phyloP scores from a whole-genome alignment of 805 yeast genomes.

The Cyberlindnera samutprakarnensis region DNA sequence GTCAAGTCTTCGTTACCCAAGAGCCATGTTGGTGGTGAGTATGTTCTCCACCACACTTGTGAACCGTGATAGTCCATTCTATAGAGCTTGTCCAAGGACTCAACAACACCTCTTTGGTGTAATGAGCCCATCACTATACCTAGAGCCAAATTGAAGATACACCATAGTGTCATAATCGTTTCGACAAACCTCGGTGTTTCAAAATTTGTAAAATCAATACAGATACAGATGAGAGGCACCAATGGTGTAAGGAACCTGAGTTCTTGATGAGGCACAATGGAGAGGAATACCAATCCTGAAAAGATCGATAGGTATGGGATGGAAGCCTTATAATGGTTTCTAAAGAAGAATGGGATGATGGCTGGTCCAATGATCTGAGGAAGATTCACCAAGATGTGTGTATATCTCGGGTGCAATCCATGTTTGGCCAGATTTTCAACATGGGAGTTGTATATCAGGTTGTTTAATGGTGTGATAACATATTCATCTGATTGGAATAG shows the following conservation, averaged over 20 bases:
- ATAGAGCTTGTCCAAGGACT: conserved; percentile 43
- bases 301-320: conserved; percentile 52
- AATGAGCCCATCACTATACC: conserved; percentile 65
- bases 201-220: conserved; percentile 38
- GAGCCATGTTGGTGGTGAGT: conserved; percentile 90
- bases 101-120: conserved; percentile 89
- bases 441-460: conserved; percentile 60
- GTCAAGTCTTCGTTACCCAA: conserved; percentile 25
- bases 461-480: conserved; percentile 70
- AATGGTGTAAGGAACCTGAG: conserved; percentile 78
- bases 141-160: conserved; percentile 53
- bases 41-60: conserved; percentile 88
- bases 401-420: conserved; percentile 75
- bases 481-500: conserved; percentile 22
- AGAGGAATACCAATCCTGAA: conserved; percentile 56
- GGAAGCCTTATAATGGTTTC: conserved; percentile 29
- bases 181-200: conserved; percentile 12
- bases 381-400: conserved; percentile 66
- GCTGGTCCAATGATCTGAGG: conserved; percentile 84
- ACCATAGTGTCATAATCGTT: conserved; percentile 37
- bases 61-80: conserved; percentile 25
- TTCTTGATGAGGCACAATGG: conserved; percentile 87
- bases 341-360: conserved; percentile 33
- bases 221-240: conserved; percentile 59
- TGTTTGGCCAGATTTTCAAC: conserved; percentile 58